Evolutionary conservation across 2,329 filamentous ascomycete species (phyloP).

Genomic region (Fulvia fulva): DNA sequence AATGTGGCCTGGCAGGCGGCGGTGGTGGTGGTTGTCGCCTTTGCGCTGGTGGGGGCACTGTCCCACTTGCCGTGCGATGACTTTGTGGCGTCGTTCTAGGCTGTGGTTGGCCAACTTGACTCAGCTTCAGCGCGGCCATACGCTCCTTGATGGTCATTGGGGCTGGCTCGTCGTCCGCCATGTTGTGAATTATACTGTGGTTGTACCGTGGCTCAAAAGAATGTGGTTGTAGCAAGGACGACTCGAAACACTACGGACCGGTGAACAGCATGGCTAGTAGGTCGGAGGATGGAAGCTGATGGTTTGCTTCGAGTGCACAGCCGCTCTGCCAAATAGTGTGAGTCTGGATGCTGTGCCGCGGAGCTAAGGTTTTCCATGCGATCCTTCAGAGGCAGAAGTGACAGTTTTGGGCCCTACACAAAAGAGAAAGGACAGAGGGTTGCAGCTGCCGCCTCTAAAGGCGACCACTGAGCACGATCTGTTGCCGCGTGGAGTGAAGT

Average conservation of each 20-base stretch:
- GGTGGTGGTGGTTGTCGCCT: slow-evolving; percentile 35
- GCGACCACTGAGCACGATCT: neutral
- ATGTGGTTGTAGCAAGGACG: neutral
- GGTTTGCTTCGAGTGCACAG: neutral
- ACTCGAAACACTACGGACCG: neutral
- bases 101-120: slow-evolving; percentile 38
- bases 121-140: slow-evolving; percentile 47
- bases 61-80: slow-evolving; percentile 17
- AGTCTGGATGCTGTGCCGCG: neutral
- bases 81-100: slow-evolving; percentile 34
- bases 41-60: slow-evolving; percentile 13
- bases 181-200: slow-evolving; percentile 12
- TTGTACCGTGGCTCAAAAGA: neutral
- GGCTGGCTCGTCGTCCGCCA: slow-evolving; percentile 25
- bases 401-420: neutral
- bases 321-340: neutral
- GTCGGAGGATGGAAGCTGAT: neutral
- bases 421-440: neutral
- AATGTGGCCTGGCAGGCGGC: slow-evolving; percentile 31
- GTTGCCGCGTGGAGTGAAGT: neutral
- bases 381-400: neutral
- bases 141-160: slow-evolving; percentile 42
- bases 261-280: neutral
- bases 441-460: neutral
- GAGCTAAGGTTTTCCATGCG: neutral